Evolutionary conservation across 345 rosid genomes (phyloP).

Genomic region (Boechera stricta): DNA sequence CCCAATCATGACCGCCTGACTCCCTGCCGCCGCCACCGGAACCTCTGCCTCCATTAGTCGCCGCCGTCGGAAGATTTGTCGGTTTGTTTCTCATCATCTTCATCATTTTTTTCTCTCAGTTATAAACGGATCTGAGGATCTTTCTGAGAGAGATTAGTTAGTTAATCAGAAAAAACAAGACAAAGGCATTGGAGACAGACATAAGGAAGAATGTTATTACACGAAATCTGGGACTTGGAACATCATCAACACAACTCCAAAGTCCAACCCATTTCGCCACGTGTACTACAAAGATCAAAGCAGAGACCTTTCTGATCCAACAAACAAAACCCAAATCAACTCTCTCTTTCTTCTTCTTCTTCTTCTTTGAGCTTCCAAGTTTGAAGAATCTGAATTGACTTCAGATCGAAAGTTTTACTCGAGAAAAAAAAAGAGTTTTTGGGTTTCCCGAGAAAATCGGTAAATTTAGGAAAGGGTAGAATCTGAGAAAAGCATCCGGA

Average conservation of each 20-base stretch:
- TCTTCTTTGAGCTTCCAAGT: constrained; percentile 27
- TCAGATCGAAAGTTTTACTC: constrained; percentile 34
- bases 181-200: constrained; percentile 51
- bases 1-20: constrained; percentile 74
- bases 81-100: constrained; percentile 75
- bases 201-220: constrained; percentile 35
- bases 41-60: constrained; percentile 47
- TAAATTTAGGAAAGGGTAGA: constrained; percentile 37
- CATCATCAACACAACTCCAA: constrained; percentile 51
- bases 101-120: constrained; percentile 53
- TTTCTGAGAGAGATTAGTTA: constrained; percentile 48
- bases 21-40: constrained; percentile 57
- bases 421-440: background rate
- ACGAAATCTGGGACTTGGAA: constrained; percentile 44
- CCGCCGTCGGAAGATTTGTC: constrained; percentile 47
- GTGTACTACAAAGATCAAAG: constrained; percentile 37
- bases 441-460: constrained; percentile 39
- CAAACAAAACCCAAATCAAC: constrained; percentile 21
- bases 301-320: constrained; percentile 41
- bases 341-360: constrained; percentile 4
- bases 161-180: constrained; percentile 45
- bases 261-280: constrained; percentile 48
- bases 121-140: constrained; percentile 52
- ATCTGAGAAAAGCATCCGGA: constrained; percentile 42
- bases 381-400: constrained; percentile 41